A percentile compares a stretch with the other conserved stretches of the same genome.
Conservation (phyloP, 129 eudicot genomes). For the Silybum marianum region DNA sequence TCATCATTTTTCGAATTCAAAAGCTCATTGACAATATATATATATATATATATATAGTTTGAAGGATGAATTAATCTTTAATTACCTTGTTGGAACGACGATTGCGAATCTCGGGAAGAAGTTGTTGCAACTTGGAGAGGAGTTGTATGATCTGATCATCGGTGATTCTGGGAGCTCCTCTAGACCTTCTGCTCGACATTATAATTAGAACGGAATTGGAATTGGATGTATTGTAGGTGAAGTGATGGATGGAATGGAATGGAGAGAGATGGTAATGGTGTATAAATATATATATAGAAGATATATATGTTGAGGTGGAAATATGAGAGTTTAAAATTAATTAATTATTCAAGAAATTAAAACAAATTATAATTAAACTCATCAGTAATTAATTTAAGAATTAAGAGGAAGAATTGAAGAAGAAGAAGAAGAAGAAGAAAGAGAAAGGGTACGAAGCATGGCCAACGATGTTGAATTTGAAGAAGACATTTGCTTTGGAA, state of each 20-base stretch:
- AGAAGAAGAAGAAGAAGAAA: conserved; percentile 34
- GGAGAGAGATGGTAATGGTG: conserved; percentile 5
- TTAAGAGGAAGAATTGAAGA: conserved; percentile 21
- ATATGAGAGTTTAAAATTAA: neutral
- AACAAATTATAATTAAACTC: neutral
- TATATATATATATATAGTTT: neutral
- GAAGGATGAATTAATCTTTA: neutral
- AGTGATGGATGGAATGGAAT: neutral
- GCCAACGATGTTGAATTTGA: conserved; percentile 73
- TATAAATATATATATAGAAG: conserved; percentile 13
- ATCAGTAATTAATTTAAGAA: neutral
- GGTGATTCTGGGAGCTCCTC: conserved; percentile 53
- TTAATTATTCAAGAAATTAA: neutral
- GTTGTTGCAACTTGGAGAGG: conserved; percentile 75
- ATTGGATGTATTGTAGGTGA: neutral
- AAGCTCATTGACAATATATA: neutral
- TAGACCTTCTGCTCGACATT: conserved; percentile 79
- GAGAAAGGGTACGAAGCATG: conserved; percentile 31
- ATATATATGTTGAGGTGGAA: conserved; percentile 13
- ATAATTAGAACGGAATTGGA: neutral
- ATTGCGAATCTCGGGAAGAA: conserved; percentile 73
- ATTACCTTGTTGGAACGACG: conserved; percentile 80
- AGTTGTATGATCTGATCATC: conserved; percentile 89
- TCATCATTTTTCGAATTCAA: neutral
- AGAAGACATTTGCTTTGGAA: conserved; percentile 62